Evolutionary conservation across 179 eudicot genomes (phyloP).

Genomic region (Camellia oleifera): DNA sequence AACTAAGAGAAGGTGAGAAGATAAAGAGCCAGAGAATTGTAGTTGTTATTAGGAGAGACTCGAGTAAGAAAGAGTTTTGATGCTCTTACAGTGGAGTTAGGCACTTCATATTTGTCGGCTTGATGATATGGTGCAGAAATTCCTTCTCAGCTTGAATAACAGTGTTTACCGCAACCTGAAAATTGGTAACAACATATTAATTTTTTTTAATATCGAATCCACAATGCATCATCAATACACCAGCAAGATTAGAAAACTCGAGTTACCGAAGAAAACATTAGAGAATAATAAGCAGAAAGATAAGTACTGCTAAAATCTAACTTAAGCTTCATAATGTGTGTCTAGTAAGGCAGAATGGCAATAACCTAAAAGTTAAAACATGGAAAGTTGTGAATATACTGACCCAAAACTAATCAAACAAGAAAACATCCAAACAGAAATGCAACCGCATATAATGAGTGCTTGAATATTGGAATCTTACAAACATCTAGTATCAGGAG

Average conservation of each 20-base stretch:
- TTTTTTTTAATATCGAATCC: not conserved
- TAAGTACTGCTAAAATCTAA: not conserved
- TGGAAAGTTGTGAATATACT: not conserved
- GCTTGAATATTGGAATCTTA: not conserved
- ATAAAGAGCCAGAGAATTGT: not conserved
- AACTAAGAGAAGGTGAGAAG: not conserved
- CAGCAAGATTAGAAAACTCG: not conserved
- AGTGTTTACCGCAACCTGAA: constrained; percentile 75
- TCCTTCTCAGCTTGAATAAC: constrained; percentile 71
- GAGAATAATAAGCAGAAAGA: not conserved
- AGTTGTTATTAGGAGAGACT: not conserved
- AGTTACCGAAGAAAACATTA: not conserved
- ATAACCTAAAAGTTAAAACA: not conserved
- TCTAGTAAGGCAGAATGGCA: not conserved
- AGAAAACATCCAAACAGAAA: not conserved
- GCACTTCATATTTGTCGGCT: constrained; percentile 78
- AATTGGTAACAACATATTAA: constrained; percentile 6
- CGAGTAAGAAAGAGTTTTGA: not conserved
- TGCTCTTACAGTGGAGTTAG: constrained; percentile 68
- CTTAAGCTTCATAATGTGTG: not conserved
- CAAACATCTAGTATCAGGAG: not conserved
- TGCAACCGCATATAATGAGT: not conserved
- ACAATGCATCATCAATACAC: constrained; percentile 1
- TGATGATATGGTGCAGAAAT: constrained; percentile 64
- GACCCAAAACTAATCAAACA: not conserved